Base-by-base conservation (phyloP, 805 yeast genomes). In the Alloascoidea africana region DNA sequence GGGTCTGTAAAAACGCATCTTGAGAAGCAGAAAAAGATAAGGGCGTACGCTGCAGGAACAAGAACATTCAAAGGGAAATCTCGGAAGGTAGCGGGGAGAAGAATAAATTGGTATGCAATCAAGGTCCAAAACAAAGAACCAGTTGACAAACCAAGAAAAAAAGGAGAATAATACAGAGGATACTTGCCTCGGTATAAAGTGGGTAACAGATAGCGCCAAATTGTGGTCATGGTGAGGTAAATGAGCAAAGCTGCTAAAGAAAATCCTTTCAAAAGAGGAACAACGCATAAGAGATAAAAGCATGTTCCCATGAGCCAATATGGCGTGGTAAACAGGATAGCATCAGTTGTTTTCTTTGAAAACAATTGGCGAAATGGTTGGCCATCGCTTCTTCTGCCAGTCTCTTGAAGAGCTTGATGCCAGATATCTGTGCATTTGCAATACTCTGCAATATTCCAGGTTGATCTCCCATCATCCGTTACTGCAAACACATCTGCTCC, bases 141-240 rank as follows among this genome's bases (percentile, higher is more conserved):
- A 2, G 85, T 72, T 49, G 87, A 85, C 0, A 85, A 50, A 2
- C 97, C 98, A 0, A 95, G 72, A 34, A 80, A 59, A 33, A 76
- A 62, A 0, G 96, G 94, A 0, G 94, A 70, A 46, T 70, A 73
- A 36, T 77, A 46, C 13, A 81, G 37, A 0, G 82, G 63, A 27
- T 51, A 58, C 23, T 59, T 62, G 14, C 65, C 70, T 15, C 40
- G 46, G 47, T 54, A 61, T 44, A 43, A 44, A 19, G 46, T 46
- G 6, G 58, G 65, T 39, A 48, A 59, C 48, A 42, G 49, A 44
- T 16, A 59, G 19, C 40, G 42, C 5, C 16, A 17, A n/a, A 44
- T 19, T 5, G 34, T 23, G 19, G 39, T 39, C 17, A 37, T 36
- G 5, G 41, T 16, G 32, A 35, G 16, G 6, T 32, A 36, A 23